phyloP scores from a whole-genome alignment of 768 basidiomycete species.

The Xerocomellus intermedius region DNA sequence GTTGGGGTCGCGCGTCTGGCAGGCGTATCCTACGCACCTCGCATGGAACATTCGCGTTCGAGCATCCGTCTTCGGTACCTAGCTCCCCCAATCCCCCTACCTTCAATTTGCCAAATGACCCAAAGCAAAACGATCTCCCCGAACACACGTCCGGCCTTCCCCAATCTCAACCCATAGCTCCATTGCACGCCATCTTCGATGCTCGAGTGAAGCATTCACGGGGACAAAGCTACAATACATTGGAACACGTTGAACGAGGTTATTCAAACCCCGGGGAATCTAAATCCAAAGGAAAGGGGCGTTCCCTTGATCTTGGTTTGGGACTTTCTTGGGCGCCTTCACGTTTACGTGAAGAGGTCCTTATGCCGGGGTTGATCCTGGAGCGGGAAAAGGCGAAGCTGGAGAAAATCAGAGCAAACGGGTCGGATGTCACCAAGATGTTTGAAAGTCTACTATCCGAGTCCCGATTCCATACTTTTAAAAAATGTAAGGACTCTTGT shows the following conservation, averaged over 20 bases:
- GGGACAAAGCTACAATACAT: constrained; percentile 26
- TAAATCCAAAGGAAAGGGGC: constrained; percentile 50
- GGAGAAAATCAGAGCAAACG: constrained; percentile 17
- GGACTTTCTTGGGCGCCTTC: constrained; percentile 73
- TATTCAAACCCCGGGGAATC: constrained; percentile 15
- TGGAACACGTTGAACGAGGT: constrained; percentile 19
- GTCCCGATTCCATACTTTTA: constrained; percentile 44
- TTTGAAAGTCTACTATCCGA: constrained; percentile 38
- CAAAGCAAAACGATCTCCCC: constrained; percentile 5
- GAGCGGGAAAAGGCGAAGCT: constrained; percentile 30
- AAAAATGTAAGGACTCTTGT: constrained; percentile 54
- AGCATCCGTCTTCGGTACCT: constrained; percentile 60
- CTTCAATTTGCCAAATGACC: constrained; percentile 17
- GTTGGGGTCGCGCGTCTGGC: constrained; percentile 56
- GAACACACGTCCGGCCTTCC: constrained; percentile 6
- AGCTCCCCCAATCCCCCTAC: constrained; percentile 29
- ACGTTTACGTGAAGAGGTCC: constrained; percentile 62
- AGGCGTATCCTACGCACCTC: constrained; percentile 40
- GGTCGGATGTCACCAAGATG: constrained; percentile 36
- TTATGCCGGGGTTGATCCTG: constrained; percentile 44
- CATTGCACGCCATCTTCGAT: constrained; percentile 33
- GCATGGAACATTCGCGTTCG: constrained; percentile 66
- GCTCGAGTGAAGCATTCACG: constrained; percentile 28
- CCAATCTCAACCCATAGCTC: constrained; percentile 13
- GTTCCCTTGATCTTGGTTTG: constrained; percentile 68